A percentile compares a stretch with the other conserved stretches of the same genome.
Conservation (phyloP, 2,329 filamentous ascomycete species). For the Aspergillus sp. region DNA sequence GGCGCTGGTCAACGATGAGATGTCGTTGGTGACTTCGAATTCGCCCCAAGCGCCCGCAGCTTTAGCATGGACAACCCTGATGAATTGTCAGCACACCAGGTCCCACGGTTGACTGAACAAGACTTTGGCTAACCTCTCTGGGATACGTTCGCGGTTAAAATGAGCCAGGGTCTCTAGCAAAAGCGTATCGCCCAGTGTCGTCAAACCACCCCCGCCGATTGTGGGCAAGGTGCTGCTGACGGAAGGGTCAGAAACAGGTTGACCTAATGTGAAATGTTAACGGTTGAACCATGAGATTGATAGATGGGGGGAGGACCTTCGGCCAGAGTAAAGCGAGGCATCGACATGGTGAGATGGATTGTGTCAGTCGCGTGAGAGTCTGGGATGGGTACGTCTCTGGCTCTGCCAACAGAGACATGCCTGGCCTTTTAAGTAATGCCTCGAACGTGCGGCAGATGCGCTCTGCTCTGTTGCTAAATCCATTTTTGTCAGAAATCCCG, state of each 20-base stretch:
- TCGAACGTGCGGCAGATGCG: too few species aligned
- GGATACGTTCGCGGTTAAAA: constrained; percentile 62
- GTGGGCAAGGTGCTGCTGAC: constrained; percentile 24
- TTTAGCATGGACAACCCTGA: constrained; percentile 58
- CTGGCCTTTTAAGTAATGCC: too few species aligned
- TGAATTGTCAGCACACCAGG: not conserved
- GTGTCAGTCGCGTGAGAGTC: not conserved
- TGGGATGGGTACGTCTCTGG: not conserved
- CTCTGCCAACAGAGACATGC: too few species aligned
- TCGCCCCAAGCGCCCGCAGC: constrained; percentile 58
- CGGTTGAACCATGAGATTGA: not conserved
- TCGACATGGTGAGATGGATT: constrained; percentile 7
- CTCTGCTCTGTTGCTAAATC: too few species aligned
- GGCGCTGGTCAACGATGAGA: constrained; percentile 56
- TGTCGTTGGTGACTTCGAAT: constrained; percentile 61
- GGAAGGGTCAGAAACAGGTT: constrained; percentile 23
- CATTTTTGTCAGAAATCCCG: too few species aligned
- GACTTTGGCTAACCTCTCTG: constrained; percentile 45
- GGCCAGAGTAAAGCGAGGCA: constrained; percentile 25
- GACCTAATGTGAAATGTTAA: constrained; percentile 17
- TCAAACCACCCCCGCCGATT: constrained; percentile 37
- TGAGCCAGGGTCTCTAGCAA: constrained; percentile 62
- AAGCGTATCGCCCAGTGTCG: constrained; percentile 57
- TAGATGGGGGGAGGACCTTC: constrained; percentile 21
- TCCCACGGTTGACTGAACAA: too few species aligned